Percentiles rank a stretch among this genome's conserved stretches.
These are phyloP conservation scores for Arthrobotrys sphaeroides DNA, from an alignment of 2,329 filamentous ascomycete species.

Conservation along the genomic window DNA sequence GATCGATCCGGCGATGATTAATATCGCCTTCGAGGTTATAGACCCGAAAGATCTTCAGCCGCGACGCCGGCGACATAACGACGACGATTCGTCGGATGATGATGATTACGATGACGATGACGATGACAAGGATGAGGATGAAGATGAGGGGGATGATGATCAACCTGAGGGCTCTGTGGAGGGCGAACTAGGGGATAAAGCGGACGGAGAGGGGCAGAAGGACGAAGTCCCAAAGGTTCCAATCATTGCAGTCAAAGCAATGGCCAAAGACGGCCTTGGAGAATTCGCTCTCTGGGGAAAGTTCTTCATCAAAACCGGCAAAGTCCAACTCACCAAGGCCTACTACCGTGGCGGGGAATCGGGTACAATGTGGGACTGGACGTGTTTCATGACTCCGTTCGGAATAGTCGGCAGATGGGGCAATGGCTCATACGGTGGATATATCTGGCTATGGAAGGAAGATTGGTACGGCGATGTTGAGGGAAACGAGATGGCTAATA, in stretches of 20 bases:
- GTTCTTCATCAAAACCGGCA: slow-evolving; percentile 29
- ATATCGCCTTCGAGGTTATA: slow-evolving; percentile 23
- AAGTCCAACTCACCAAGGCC: slow-evolving; percentile 20
- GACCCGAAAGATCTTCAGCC: slow-evolving; percentile 1
- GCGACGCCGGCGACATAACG: neutral
- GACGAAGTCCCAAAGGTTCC: neutral
- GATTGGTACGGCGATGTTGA: slow-evolving; percentile 20
- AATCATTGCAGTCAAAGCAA: slow-evolving; percentile 14
- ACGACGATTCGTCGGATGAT: neutral
- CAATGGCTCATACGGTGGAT: neutral
- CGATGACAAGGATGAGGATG: neutral
- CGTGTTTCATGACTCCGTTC: slow-evolving; percentile 45
- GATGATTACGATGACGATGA: neutral
- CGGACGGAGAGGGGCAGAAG: neutral
- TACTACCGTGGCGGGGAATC: neutral
- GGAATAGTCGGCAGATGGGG: slow-evolving; percentile 47
- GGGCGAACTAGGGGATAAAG: neutral
- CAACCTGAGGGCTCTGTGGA: neutral
- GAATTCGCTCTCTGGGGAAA: slow-evolving; percentile 29
- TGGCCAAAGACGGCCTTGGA: slow-evolving; percentile 9
- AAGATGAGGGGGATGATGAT: neutral
- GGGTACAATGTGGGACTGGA: slow-evolving; percentile 24
- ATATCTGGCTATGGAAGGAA: slow-evolving; percentile 50
- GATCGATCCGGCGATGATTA: slow-evolving; percentile 36
- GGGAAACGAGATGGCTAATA: slow-evolving; percentile 6